These are phyloP conservation scores for Straminergon stramineum DNA, from an alignment of 225 moss, liverwort and hornwort species.

Conservation along the genomic window DNA sequence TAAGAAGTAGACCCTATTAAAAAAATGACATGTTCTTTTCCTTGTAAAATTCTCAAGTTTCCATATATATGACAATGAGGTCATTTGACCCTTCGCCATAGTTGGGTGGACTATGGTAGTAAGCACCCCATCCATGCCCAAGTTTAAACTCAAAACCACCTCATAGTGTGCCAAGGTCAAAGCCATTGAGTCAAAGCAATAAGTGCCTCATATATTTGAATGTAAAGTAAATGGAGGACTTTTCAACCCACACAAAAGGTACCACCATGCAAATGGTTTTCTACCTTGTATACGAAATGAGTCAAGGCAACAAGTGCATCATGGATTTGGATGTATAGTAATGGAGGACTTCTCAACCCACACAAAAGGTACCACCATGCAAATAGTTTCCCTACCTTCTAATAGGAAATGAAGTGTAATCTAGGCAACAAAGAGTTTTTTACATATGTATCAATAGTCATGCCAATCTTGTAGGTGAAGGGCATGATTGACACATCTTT, in stretches of 20 bases:
- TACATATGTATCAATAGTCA: accelerated
- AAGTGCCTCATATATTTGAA: background rate
- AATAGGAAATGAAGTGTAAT: background rate
- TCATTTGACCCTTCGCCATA: background rate
- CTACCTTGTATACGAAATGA: background rate
- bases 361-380: too few species aligned
- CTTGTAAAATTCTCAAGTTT: accelerated
- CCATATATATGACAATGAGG: background rate
- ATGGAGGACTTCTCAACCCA: too few species aligned
- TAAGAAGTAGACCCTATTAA: too few species aligned
- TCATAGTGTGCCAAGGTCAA: background rate
- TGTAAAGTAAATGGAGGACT: background rate
- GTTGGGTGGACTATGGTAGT: background rate
- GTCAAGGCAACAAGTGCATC: background rate
- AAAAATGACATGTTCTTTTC: background rate
- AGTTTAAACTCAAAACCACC: background rate
- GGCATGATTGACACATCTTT: background rate
- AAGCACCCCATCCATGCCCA: accelerated
- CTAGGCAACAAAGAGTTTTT: accelerated
- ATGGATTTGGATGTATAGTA: background rate
- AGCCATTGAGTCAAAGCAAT: accelerated
- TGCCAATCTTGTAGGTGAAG: background rate
- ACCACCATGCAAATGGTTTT: background rate
- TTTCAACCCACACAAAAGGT: background rate
- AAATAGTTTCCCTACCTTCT: background rate